Evolutionary conservation across 1,139 yeast species (phyloP), one percentile per base, ranked within the genome.

Genomic region (Spathaspora sp.): DNA sequence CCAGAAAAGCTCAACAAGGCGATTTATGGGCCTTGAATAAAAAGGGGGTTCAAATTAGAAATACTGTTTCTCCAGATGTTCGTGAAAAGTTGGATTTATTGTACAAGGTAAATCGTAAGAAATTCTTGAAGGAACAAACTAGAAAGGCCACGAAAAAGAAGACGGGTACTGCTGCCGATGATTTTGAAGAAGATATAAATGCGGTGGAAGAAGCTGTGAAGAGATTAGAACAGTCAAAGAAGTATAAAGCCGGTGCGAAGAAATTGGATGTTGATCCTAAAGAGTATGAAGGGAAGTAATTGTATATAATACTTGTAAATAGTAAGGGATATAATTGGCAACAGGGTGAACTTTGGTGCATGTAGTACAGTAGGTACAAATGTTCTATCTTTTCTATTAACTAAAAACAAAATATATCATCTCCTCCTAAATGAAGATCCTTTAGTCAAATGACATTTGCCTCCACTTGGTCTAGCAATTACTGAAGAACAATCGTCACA

Each of bases 381-480:
- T 3, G 27, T 27, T 27, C 31, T 27, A 27, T 25, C 5, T 5
- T 25, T 3, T 25, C 11, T 20, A 20, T 20, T 27, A 27, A 27
- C 31, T 27, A 27, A 27, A 27, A 27, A 4, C 31, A 27, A 6
- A 2, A 20, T 40, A 41, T 31, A 16, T 25, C 31, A 93, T 87
- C 93, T 91, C 81, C 89, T 89, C 86, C 99, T 90, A 96, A 89
- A 93, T 68, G 99, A 93, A 70, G 93, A 86, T 72, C 98, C 99
- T 82, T 93, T 98, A 64, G 97, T 88, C 76, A 93, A 86, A 80
- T 88, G 89, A 69, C 98, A 97, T 84, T 93, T 93, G 82, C 99
- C 99, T 82, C 99, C 99, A 59, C 98, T 89, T 72, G 99, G 99
- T 71, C 95, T 89, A 80, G 97, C 90, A 70, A 93, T 87, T 59